Base-by-base conservation (phyloP, 768 basidiomycete genomes). In the Terana coerulea region DNA sequence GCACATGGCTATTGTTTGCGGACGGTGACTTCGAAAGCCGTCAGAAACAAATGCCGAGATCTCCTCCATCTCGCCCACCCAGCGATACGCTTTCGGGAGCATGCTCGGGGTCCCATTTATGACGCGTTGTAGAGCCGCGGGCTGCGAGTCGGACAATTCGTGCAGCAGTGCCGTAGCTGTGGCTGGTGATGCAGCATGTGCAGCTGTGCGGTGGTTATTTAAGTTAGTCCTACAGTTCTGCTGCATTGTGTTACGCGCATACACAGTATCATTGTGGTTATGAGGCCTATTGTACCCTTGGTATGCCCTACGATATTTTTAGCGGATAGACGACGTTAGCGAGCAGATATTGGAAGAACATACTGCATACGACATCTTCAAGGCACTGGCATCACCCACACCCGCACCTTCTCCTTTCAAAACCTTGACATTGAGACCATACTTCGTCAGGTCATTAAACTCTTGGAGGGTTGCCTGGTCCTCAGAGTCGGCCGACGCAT, bases 331-430 rank as follows among this genome's bases (percentile, higher is more conserved):
- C 2, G 31, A 24, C 34, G 29, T 42, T 10, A 28, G 30, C 17
- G 17, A 17, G 26, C 31, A 25, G 22, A 33, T 21, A 7, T 41
- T 21, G 17, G 36, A 17, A 37, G 35, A 15, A 66, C 75, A 60
- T 47, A 82, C 81, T 43, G 77, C 78, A 64, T 84, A 81, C 17
- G 79, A 78, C 81, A 82, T 81, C 65, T 84, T 84, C 53, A 83
- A 61, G 5, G 79, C 80, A 54, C 81, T 83, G 1, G 80, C 82
- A 55, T 77, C 79, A 4, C 82, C 80, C 21, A 80, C 67, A 2
- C 74, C 74, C 0, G 69, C 69, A 25, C 73, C 76, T 47, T 77
- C 75, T 21, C 75, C 78, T 36, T 61, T 70, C 56, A 84, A 58
- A 3, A 69, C 61, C 14, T 71, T 73, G 9, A 78, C 64, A 58